These are phyloP conservation scores for Globisporangium takayamanum DNA, from an alignment of 352 stramenopile genomes.

Conservation along the genomic window DNA sequence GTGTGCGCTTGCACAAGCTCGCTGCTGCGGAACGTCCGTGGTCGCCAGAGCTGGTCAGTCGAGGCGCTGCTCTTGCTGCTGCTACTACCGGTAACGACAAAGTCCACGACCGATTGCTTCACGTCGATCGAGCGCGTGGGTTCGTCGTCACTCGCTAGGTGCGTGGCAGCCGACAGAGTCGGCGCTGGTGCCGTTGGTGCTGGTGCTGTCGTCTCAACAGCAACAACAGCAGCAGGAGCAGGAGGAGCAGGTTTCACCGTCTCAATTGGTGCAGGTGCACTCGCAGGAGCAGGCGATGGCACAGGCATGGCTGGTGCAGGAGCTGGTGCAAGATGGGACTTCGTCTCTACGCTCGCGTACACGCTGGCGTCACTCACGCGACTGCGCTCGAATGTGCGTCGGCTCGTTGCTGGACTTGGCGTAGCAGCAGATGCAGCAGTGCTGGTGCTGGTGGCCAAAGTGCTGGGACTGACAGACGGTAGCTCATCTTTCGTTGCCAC, in stretches of 20 bases:
- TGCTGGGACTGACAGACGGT: background rate
- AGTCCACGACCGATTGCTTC: constrained; percentile 11
- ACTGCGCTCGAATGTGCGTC: no score
- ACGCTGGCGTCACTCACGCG: no score
- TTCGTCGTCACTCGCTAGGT: no score
- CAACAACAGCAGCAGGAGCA: no score
- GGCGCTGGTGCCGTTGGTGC: background rate
- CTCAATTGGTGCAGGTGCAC: no score
- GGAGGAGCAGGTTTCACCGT: no score
- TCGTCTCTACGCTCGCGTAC: no score
- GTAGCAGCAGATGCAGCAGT: background rate
- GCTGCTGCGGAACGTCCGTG: constrained; percentile 1
- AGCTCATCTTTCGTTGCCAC: background rate
- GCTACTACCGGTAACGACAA: background rate
- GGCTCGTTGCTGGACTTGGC: no score
- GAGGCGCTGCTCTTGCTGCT: background rate
- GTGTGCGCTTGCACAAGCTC: background rate
- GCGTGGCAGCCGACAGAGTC: background rate
- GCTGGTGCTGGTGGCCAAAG: background rate
- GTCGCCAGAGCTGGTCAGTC: constrained; percentile 5
- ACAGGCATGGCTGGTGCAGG: no score
- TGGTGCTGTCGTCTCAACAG: background rate
- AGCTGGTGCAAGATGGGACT: no score
- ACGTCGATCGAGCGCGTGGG: constrained; percentile 6
- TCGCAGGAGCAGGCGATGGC: no score